A percentile compares a stretch with the other conserved stretches of the same genome.
Evolutionary conservation across 2,329 filamentous ascomycete genomes (phyloP).

Genomic region (Malbranchea cinnamomea): DNA sequence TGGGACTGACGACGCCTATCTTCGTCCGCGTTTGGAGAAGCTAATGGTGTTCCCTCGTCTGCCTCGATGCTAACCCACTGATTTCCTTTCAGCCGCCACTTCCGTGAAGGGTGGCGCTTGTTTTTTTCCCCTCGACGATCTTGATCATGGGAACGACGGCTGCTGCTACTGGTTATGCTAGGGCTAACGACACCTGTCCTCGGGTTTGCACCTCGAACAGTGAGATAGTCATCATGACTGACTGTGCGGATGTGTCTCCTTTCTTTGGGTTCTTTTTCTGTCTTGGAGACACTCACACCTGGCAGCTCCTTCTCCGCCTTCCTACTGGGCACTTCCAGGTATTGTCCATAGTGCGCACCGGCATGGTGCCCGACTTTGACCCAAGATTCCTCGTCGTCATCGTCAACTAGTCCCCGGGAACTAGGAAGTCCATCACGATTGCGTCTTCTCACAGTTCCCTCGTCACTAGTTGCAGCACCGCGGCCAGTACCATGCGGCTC

Average conservation of each 20-base stretch:
- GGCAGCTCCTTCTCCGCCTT: too few relatives aligned
- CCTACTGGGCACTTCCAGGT: too few relatives aligned
- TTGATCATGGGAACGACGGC: slow-evolving; percentile 11
- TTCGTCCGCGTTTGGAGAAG: slow-evolving; percentile 7
- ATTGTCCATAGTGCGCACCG: too few relatives aligned
- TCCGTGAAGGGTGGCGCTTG: slow-evolving; percentile 12
- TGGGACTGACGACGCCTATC: too few relatives aligned
- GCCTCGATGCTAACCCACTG: slow-evolving; percentile 21
- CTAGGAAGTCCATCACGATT: too few relatives aligned
- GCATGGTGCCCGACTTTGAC: too few relatives aligned
- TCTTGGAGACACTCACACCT: not conserved
- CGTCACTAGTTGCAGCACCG: slow-evolving; percentile 6
- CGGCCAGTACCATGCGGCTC: slow-evolving; percentile 3
- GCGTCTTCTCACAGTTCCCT: slow-evolving; percentile 9
- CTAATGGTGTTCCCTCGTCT: slow-evolving; percentile 12
- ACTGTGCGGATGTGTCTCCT: slow-evolving; percentile 8
- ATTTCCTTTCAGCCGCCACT: slow-evolving; percentile 21
- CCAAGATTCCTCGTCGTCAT: too few relatives aligned
- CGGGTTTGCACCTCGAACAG: slow-evolving; percentile 19
- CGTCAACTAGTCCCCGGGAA: too few relatives aligned
- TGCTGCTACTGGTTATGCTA: slow-evolving; percentile 14
- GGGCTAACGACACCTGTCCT: slow-evolving; percentile 25
- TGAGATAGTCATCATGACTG: slow-evolving; percentile 21
- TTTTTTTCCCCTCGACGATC: too few relatives aligned
- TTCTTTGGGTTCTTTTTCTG: not conserved